Evolutionary conservation across 805 yeast genomes (phyloP), one percentile per base, ranked within the genome.

Genomic region (Tetrapisispora taiwanensis): DNA sequence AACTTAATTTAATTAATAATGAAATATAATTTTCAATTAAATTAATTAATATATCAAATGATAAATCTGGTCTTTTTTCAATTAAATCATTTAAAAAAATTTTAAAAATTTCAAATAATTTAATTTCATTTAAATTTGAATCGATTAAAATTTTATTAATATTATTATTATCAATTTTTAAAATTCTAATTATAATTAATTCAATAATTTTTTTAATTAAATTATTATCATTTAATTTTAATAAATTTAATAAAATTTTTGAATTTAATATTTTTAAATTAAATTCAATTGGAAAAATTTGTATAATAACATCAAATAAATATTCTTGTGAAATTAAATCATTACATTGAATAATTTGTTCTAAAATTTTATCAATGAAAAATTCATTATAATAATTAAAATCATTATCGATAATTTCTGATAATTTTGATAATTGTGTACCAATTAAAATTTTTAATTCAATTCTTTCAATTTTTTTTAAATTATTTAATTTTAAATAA

Each of bases 301-400:
- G 97, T 44, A 89, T 82, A 43, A 92, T 72, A 12, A 92, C 95
- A 58, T 92, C 98, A 41, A 89, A 70, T 46, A 92, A 66, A 59
- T 92, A 92, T 57, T 83, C 89, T 65, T 92, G 98, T 4, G 97
- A 97, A 47, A 92, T 72, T 26, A 79, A 80, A 59, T 92, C 98
- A 47, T 84, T 75, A 60, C 97, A 92, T 60, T 89, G 96, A 12
- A 89, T 78, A 31, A 90, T 81, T 62, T 92, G 98, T 54, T 89
- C 95, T 30, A 90, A 71, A 13, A 90, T 71, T 0, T 78, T 73
- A 1, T 97, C 97, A 47, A 92, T 70, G 18, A 90, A 78, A 26
- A 74, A 69, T 7, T 56, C 51, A 46, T 60, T 62, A 53, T 69
- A 71, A 37, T 71, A 68, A 1, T 65, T 63, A 40, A 72, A 63